A percentile compares a stretch with the other conserved stretches of the same genome.
Conservation (phyloP, 2,329 filamentous ascomycete genomes). For the Arthroderma sp. region DNA sequence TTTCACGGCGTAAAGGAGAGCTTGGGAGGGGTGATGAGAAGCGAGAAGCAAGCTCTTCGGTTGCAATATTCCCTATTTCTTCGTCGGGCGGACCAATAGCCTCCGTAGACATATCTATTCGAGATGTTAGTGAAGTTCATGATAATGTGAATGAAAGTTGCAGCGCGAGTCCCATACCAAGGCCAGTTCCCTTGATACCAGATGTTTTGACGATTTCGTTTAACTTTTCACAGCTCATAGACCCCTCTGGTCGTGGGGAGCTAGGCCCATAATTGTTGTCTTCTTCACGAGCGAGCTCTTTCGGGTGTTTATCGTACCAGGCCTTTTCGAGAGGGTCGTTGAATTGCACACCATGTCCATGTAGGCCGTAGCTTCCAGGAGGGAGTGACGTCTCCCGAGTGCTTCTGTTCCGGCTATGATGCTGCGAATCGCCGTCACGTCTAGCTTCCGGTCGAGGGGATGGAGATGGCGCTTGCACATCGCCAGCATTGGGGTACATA, state of each 20-base stretch:
- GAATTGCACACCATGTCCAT: slow-evolving; percentile 66
- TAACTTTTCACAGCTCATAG: slow-evolving; percentile 76
- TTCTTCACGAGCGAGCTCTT: slow-evolving; percentile 61
- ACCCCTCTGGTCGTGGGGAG: slow-evolving; percentile 56
- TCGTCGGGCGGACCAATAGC: slow-evolving; percentile 70
- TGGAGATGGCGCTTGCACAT: slow-evolving; percentile 89
- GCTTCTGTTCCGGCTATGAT: slow-evolving; percentile 59
- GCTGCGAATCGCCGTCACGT: slow-evolving; percentile 34
- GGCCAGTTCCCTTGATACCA: slow-evolving; percentile 36
- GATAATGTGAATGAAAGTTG: neutral
- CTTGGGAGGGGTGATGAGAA: slow-evolving; percentile 51
- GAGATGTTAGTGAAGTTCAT: slow-evolving; percentile 11
- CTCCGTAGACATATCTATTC: slow-evolving; percentile 48
- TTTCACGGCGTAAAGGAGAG: slow-evolving; percentile 19
- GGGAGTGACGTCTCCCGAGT: slow-evolving; percentile 58
- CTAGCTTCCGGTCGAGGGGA: slow-evolving; percentile 37
- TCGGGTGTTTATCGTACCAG: slow-evolving; percentile 87
- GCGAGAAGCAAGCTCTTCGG: slow-evolving; percentile 69
- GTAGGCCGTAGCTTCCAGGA: slow-evolving; percentile 83
- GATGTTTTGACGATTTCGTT: slow-evolving; percentile 78
- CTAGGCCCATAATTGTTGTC: slow-evolving; percentile 49
- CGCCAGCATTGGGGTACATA: slow-evolving; percentile 83
- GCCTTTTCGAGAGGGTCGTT: slow-evolving; percentile 77
- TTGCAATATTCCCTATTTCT: slow-evolving; percentile 77
- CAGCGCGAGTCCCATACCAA: slow-evolving; percentile 33